A percentile compares a stretch with the other conserved stretches of the same genome.
Evolutionary conservation across 192 early-diverging fungal genomes (phyloP).

Genomic region (Rhizoclosmatium globosum): DNA sequence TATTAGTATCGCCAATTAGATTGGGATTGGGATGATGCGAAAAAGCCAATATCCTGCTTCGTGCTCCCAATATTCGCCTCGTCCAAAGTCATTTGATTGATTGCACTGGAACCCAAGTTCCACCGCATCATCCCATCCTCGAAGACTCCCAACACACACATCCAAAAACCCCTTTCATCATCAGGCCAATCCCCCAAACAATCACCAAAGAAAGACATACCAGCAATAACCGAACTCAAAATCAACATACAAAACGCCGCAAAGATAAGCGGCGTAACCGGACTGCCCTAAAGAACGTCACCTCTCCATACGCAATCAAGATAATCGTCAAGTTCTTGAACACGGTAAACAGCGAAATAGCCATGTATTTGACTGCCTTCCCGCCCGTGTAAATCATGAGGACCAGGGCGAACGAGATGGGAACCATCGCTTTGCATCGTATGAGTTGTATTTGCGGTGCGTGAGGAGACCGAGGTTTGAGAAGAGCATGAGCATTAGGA

Average conservation of each 20-base stretch:
- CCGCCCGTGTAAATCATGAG: slow-evolving; percentile 98
- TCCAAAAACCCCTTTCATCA: too few relatives aligned
- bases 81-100: too few relatives aligned
- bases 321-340: slow-evolving; percentile 99
- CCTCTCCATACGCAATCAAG: slow-evolving; percentile 93
- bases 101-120: too few relatives aligned
- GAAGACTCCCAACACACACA: too few relatives aligned
- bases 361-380: slow-evolving; percentile 90
- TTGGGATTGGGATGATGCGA: too few relatives aligned
- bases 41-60: too few relatives aligned
- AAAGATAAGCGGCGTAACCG: slow-evolving; percentile 84
- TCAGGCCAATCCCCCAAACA: background rate
- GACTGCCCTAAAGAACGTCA: slow-evolving; percentile 78
- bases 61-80: too few relatives aligned
- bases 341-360: slow-evolving; percentile 95
- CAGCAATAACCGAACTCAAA: slow-evolving; percentile 86
- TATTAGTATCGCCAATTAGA: too few relatives aligned
- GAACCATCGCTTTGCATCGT: slow-evolving; percentile 68
- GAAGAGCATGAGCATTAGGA: slow-evolving; percentile 60
- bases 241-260: slow-evolving; percentile 83
- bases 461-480: slow-evolving; percentile 37
- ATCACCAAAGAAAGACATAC: too few relatives aligned
- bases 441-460: slow-evolving; percentile 33
- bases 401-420: slow-evolving; percentile 83
- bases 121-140: too few relatives aligned